Base-by-base conservation (phyloP, 148 eudicot genomes). In the Cornus suecica region DNA sequence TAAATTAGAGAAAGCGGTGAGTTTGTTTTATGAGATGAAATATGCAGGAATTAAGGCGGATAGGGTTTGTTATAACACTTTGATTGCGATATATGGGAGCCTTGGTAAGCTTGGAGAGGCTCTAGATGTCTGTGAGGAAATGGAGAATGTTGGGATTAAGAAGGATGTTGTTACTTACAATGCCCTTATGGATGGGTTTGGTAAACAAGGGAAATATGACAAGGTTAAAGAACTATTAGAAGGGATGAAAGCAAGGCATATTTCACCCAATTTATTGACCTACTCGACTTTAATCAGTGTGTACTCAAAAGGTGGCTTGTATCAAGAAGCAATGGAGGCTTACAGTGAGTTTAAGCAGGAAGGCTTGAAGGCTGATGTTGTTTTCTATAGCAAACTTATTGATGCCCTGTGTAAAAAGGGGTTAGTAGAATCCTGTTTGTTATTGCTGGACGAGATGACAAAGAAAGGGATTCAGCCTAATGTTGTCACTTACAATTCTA, bases 121-220 rank as follows among this genome's bases (percentile, higher is more conserved):
- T 70, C 34, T 92, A 58, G 84, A 81, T 72, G 86, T 94, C 48
- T 89, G 90, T 61, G 72, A 81, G 81, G 99, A 94, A 63, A 94
- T 94, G 99, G 97, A 89, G 80, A 81, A 83, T 77, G 79, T 80
- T 52, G 96, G 97, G 22, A 88, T 94, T 26, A 89, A 85, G 79
- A 90, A 89, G 74, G 99, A 94, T 80, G 99, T 94, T 73, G 97
- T 94, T 64, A 94, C 99, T 42, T 94, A 92, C 68, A 94, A 94
- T 81, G 91, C 99, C 5, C 84, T 94, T 73, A 73, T 94, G 76
- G 97, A 91, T 77, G 99, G 99, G 30, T 90, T 88, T 80, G 99
- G 99, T 51, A 94, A 94, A 75, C 99, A 94, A 80, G 99, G 97
- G 61, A 90, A 82, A 86, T 95, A 92, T 71, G 87, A 76, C 72